Base-by-base conservation (phyloP, 73 alveolate species). In the Stentor roeselii region DNA sequence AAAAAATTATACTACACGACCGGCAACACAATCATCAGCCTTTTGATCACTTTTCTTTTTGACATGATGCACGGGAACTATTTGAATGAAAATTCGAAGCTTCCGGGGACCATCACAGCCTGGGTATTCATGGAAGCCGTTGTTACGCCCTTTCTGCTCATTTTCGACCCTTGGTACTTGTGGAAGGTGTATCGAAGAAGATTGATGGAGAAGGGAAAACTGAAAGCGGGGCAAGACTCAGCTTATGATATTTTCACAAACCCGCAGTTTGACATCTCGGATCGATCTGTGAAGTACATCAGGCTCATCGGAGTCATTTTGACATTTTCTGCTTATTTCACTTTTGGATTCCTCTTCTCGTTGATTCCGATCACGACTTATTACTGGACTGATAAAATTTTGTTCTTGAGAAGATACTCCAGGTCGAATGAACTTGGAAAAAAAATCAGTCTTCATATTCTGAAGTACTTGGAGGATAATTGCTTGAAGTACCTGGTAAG, bases 331-430 rank as follows among this genome's bases (percentile, higher is more conserved):
- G 82, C 84, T 27, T 14, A 36, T 76, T 76, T 76, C 3, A 78
- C 84, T 1, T 15, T 41, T 2, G 60, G 60, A 41, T 40, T 76
- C 14, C 21, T 76, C n/a, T 21, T 76, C 34, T 78, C 82, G 21
- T 39, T 76, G 1, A 27, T 15, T 76, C 35, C 60, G 34, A 35
- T 76, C n/a, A 27, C 39, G 32, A 14, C 39, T 1, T 32, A 76
- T 36, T 76, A 76, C 74, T 76, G 84, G 84, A 41, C 74, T 41
- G 84, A 76, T 2, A 76, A 76, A 76, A 36, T 36, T 76, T 41
- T 76, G 75, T 40, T 76, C n/a, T 67, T 76, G 1, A 15, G 84
- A 15, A 76, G 74, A 41, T 6, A n/a, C 39, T 76, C 84, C 6
- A 76, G 84, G 3, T 67, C 84, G 0, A 34, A n/a, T 21, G 21